Conservation (phyloP, 371 early-diverging fungal genomes). For the Rhizomucor pusillus region DNA sequence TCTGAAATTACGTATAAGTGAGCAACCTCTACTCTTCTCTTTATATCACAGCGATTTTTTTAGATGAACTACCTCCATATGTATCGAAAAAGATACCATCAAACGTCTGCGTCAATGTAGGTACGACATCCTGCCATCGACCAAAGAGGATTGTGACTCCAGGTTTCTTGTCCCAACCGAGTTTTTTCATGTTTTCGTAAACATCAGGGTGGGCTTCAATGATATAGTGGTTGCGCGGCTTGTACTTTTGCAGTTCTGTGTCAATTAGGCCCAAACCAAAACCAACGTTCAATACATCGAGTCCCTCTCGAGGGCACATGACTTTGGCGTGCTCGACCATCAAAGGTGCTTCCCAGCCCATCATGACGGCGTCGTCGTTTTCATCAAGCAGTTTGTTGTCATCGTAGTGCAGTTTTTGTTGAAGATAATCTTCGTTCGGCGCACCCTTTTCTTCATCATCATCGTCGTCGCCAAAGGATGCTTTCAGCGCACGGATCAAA, state of each 20-base stretch:
- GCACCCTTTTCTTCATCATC: conserved; percentile 35
- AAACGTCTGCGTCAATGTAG: conserved; percentile 65
- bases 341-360: conserved; percentile 96
- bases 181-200: conserved; percentile 78
- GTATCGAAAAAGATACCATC: conserved; percentile 95
- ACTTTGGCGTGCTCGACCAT: conserved; percentile 88
- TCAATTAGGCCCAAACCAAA: conserved; percentile 96
- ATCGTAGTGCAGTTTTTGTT: conserved; percentile 73
- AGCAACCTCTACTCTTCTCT: not conserved
- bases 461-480: conserved; percentile 29
- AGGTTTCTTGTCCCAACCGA: conserved; percentile 84
- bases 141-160: conserved; percentile 88
- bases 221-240: conserved; percentile 80
- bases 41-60: not conserved
- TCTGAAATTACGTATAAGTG: conserved; percentile 45
- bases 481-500: conserved; percentile 57
- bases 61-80: conserved; percentile 58
- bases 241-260: conserved; percentile 69
- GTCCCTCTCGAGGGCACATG: conserved; percentile 68
- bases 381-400: conserved; percentile 79
- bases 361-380: conserved; percentile 94
- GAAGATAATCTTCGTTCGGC: conserved; percentile 79
- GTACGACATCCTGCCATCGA: conserved; percentile 90
- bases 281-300: conserved; percentile 78
- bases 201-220: conserved; percentile 98